Base-by-base conservation (phyloP, 371 early-diverging fungal genomes). In the Mucor sp. region DNA sequence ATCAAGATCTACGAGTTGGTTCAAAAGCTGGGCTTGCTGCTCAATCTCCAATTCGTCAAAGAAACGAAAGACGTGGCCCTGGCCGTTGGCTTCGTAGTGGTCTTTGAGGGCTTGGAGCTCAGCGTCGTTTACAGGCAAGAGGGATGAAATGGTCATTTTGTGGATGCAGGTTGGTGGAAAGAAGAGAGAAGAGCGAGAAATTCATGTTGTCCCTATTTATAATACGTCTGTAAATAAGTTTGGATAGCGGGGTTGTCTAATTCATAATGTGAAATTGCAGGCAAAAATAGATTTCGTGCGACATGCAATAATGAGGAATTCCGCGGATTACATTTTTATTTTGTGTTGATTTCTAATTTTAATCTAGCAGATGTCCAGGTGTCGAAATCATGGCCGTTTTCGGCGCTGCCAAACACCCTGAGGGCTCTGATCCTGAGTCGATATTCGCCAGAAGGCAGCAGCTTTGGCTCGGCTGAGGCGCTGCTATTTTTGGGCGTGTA, bases 11-110 rank as follows among this genome's bases (percentile, higher is more conserved):
- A 70, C 48, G 33, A 97, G 86, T 81, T 94, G 93, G 21, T 77
- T 63, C 56, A 91, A 73, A 23, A 97, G 77, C 33, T 60, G 69
- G 7, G 74, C 78, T 59, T 92, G 88, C 35, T 91, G 84, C 33
- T 80, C 80, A 23, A 78, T 73, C 37, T 70, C 60, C 9, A 98
- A 89, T 19, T 81, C 74, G 56, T 94, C 90, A 70, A 86, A 94
- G 82, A 87, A 95, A 8, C 77, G 82, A 74, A 98, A 92, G 41
- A 97, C 91, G 68, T 98, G 99, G 25, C 87, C 94, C 82, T 98
- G 99, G 9, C 92, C 93, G 56, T 92, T 93, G 7, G 76, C 86
- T 48, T 85, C 79, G 78, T 87, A 97, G 44, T 77, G 82, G 27
- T 87, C 82, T 71, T 85, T 84, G 32, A 94, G 77, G 3, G 80